Conservation (phyloP, 768 basidiomycete species). For the Tricholoma furcatifolium region DNA sequence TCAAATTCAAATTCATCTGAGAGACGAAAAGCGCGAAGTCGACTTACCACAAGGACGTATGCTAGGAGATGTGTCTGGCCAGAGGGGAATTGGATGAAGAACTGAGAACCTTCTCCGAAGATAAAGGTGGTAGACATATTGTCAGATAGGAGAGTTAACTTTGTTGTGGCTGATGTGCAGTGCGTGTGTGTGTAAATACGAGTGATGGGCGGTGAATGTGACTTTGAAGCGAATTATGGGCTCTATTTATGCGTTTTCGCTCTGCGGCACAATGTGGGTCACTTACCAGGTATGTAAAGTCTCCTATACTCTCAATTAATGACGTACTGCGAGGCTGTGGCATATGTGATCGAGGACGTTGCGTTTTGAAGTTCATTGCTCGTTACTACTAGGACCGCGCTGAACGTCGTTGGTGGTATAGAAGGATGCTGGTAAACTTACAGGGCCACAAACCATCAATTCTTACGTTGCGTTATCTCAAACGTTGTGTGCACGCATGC, state of each 20-base stretch:
- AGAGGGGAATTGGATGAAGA: background rate
- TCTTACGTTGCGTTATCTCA: too few relatives aligned
- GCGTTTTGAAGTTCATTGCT: too few relatives aligned
- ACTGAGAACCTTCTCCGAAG: background rate
- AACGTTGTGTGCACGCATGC: too few relatives aligned
- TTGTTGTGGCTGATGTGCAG: background rate
- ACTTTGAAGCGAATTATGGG: background rate
- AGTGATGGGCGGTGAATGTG: background rate
- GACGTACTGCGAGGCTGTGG: background rate
- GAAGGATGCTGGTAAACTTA: too few relatives aligned
- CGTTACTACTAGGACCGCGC: too few relatives aligned
- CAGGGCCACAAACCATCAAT: too few relatives aligned
- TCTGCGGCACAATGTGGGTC: background rate
- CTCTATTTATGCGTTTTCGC: conserved; percentile 1
- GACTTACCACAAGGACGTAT: background rate
- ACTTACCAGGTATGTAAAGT: background rate
- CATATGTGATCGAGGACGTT: background rate
- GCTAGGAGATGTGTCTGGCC: background rate
- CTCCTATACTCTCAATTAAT: conserved; percentile 1
- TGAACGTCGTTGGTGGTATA: too few relatives aligned
- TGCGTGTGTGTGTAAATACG: background rate
- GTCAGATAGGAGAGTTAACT: background rate
- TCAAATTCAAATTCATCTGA: background rate
- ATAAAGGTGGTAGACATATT: background rate
- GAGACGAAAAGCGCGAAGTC: background rate